phyloP scores from a whole-genome alignment of 2,329 filamentous ascomycete species.

The Colletotrichum sojae region DNA sequence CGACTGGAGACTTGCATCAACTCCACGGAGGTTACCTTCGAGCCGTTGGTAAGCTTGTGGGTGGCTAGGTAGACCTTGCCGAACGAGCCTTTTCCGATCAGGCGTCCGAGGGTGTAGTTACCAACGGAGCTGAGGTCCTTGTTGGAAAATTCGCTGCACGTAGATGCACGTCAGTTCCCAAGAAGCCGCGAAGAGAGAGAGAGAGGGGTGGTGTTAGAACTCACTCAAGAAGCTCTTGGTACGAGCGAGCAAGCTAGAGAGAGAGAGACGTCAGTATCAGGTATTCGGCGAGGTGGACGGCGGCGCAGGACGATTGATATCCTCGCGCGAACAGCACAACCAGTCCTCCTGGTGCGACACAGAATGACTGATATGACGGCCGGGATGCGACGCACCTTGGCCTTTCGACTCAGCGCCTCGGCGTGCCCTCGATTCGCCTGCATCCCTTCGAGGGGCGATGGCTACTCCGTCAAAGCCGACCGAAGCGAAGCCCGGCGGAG shows the following conservation, averaged over 20 bases:
- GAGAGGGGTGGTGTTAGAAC: slow-evolving; percentile 50
- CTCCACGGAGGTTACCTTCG: slow-evolving; percentile 75
- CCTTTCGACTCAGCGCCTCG: slow-evolving; percentile 73
- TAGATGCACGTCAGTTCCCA: slow-evolving; percentile 3
- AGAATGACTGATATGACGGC: neutral
- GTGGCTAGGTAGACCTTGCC: slow-evolving; percentile 97
- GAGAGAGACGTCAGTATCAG: neutral
- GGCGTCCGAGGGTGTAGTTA: slow-evolving; percentile 90
- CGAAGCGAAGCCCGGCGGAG: slow-evolving; percentile 32
- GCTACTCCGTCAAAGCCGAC: slow-evolving; percentile 35
- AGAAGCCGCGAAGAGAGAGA: neutral
- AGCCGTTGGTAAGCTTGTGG: slow-evolving; percentile 98
- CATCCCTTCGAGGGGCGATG: slow-evolving; percentile 57
- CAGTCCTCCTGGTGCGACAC: neutral
- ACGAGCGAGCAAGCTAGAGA: slow-evolving; percentile 90
- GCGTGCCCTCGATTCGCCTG: slow-evolving; percentile 69
- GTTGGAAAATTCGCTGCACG: slow-evolving; percentile 87
- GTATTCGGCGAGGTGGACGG: neutral
- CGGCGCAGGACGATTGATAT: slow-evolving; percentile 8
- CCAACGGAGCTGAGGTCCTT: slow-evolving; percentile 93
- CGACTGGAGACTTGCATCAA: neutral
- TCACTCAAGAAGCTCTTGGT: slow-evolving; percentile 95
- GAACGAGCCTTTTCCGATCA: slow-evolving; percentile 98
- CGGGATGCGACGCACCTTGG: slow-evolving; percentile 62
- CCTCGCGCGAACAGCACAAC: neutral